Conservation (phyloP, 2,329 filamentous ascomycete species). For the Aspergillus versicolor region DNA sequence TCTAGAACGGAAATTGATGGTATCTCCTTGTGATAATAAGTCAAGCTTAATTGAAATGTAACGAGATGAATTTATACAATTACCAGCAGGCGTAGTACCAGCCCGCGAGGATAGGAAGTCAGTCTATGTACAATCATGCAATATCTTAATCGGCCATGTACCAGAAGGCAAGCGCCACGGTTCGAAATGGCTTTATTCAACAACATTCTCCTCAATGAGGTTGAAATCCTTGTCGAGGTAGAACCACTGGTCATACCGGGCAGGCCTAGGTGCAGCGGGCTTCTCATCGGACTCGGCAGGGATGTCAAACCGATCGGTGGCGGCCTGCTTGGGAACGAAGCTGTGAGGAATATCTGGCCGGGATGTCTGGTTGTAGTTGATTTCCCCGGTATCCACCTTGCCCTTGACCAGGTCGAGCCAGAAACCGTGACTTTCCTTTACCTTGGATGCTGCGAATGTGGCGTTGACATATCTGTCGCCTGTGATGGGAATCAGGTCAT, state of each 20-base stretch:
- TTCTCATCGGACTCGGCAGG: neutral
- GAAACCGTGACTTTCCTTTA: constrained; percentile 1
- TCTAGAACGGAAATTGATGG: no score
- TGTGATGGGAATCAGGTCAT: neutral
- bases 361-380: constrained; percentile 7
- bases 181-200: neutral
- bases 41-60: no score
- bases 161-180: no score
- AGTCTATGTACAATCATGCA: no score
- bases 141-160: no score
- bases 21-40: no score
- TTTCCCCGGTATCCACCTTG: neutral
- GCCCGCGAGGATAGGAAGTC: no score
- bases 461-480: neutral
- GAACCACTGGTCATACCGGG: neutral
- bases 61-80: no score
- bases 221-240: neutral
- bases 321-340: neutral
- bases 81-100: no score
- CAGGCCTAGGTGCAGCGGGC: neutral
- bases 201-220: neutral
- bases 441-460: neutral
- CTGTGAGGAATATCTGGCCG: neutral
- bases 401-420: constrained; percentile 5
- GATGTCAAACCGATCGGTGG: neutral